phyloP scores from a whole-genome alignment of 164 flowering plant genomes.

The Tinospora cordifolia region DNA sequence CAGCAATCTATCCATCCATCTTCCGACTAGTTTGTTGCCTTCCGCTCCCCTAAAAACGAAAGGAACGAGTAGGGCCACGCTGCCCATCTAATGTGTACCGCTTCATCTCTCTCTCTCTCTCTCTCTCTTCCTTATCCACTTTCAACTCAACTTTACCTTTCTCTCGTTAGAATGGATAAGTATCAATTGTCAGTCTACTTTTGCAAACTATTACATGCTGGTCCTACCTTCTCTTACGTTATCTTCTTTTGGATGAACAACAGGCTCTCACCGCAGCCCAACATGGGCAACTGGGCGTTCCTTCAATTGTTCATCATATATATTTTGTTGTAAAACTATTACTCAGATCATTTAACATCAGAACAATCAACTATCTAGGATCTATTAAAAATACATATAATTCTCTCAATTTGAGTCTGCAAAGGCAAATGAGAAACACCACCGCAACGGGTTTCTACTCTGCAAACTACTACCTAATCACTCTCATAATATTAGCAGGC shows the following conservation, averaged over 20 bases:
- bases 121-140: not conserved
- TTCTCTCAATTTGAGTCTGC: not conserved
- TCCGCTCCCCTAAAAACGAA: not conserved
- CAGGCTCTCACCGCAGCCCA: no score
- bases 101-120: not conserved
- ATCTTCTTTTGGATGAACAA: not conserved
- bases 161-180: not conserved
- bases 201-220: not conserved
- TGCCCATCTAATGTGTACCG: not conserved
- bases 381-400: not conserved
- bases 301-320: not conserved
- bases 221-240: not conserved
- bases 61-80: not conserved
- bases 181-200: not conserved
- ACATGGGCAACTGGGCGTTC: not conserved
- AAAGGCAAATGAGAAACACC: not conserved
- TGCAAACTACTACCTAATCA: not conserved
- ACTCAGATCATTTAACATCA: no score
- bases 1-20: not conserved
- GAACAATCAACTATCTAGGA: no score
- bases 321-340: no score
- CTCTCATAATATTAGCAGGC: not conserved
- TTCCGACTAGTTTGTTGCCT: not conserved
- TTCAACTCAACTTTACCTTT: not conserved
- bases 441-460: not conserved